These are phyloP conservation scores for Sophora flavescens DNA, from an alignment of 306 rosid species.

Conservation along the genomic window DNA sequence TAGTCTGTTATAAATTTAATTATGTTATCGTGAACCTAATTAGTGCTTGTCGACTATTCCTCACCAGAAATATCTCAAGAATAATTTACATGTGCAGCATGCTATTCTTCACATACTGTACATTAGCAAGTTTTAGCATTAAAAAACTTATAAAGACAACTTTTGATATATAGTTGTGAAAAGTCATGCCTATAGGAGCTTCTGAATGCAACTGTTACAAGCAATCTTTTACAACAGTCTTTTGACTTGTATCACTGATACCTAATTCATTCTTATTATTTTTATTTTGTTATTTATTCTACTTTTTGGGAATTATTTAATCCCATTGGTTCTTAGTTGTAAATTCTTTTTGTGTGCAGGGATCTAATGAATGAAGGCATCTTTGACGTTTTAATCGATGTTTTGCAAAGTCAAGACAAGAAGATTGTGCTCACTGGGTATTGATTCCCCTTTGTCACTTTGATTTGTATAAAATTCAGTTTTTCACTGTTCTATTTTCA, in stretches of 20 bases:
- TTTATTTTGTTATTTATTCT: background rate
- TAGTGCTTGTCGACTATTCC: conserved; percentile 12
- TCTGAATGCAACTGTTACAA: background rate
- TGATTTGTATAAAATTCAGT: conserved; percentile 38
- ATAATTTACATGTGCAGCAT: conserved; percentile 21
- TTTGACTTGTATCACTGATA: background rate
- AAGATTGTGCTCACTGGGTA: conserved; percentile 93
- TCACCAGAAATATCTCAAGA: background rate
- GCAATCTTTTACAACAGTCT: background rate
- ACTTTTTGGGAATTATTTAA: conserved; percentile 29
- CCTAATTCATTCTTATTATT: background rate
- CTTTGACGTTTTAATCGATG: conserved; percentile 78
- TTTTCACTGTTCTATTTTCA: conserved; percentile 33
- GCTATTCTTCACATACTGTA: background rate
- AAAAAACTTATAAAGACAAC: conserved; percentile 1
- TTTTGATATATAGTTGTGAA: conserved; percentile 9
- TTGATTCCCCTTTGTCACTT: conserved; percentile 44
- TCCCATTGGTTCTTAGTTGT: conserved; percentile 40
- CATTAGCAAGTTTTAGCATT: conserved; percentile 1
- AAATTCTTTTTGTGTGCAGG: conserved; percentile 60
- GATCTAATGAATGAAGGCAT: conserved; percentile 96
- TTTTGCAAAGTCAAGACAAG: conserved; percentile 85
- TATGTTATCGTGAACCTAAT: conserved; percentile 4
- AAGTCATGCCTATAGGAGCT: conserved; percentile 18
- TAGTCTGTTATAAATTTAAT: background rate